A percentile compares a stretch with the other conserved stretches of the same genome.
These are phyloP conservation scores for Aureobasidium uvarum DNA, from an alignment of 2,329 filamentous ascomycete species.

Conservation along the genomic window DNA sequence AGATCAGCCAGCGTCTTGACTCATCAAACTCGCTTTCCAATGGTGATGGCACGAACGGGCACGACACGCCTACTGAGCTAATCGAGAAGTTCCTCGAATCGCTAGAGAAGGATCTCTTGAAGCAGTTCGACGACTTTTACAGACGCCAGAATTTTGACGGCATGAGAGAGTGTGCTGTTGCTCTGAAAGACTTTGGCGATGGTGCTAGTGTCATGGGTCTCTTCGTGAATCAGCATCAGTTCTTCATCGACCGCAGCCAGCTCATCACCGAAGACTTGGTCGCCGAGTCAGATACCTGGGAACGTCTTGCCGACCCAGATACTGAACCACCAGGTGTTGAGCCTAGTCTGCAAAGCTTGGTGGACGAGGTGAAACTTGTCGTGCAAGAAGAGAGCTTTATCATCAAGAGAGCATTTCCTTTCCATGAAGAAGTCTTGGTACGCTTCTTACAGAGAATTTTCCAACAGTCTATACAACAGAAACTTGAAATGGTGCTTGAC, in stretches of 20 bases:
- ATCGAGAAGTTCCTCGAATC: slow-evolving; percentile 97
- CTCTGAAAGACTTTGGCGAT: slow-evolving; percentile 92
- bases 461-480: slow-evolving; percentile 95
- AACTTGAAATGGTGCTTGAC: slow-evolving; percentile 90
- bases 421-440: slow-evolving; percentile 87
- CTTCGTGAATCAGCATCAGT: slow-evolving; percentile 98
- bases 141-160: slow-evolving; percentile 92
- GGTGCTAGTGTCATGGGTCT: slow-evolving; percentile 91
- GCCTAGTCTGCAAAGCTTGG: slow-evolving; percentile 82
- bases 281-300: slow-evolving; percentile 73
- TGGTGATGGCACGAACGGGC: slow-evolving; percentile 32
- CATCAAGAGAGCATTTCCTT: slow-evolving; percentile 94
- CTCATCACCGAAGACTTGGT: slow-evolving; percentile 82
- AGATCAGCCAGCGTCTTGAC: slow-evolving; percentile 90
- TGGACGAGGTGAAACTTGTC: slow-evolving; percentile 92
- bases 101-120: slow-evolving; percentile 88
- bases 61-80: slow-evolving; percentile 58
- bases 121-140: slow-evolving; percentile 98
- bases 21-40: slow-evolving; percentile 41
- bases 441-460: slow-evolving; percentile 96
- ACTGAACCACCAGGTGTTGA: slow-evolving; percentile 88
- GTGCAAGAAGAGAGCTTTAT: slow-evolving; percentile 97
- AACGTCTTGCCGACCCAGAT: slow-evolving; percentile 90
- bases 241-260: slow-evolving; percentile 96
- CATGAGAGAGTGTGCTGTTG: slow-evolving; percentile 95